Evolutionary conservation across 1,284 basidiomycete species (phyloP).

Genomic region (Marasmius oreades): DNA sequence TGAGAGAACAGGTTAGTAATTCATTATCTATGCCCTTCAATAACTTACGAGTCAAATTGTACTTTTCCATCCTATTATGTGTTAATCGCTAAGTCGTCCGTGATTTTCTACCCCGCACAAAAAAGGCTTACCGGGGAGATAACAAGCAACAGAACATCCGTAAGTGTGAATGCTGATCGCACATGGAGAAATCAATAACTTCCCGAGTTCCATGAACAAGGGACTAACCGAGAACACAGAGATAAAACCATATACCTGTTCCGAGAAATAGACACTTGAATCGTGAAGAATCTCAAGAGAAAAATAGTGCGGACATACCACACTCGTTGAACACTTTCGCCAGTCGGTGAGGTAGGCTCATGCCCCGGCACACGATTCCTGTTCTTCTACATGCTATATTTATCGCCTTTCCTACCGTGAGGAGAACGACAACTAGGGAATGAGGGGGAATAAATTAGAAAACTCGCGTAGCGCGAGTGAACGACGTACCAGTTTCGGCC

Average conservation of each 20-base stretch:
- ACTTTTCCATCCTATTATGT: too few species aligned
- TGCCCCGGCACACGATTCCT: too few species aligned
- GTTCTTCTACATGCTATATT: background rate
- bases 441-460: background rate
- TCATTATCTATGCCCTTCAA: background rate
- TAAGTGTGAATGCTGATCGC: background rate
- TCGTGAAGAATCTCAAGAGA: background rate
- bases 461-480: background rate
- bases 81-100: too few species aligned
- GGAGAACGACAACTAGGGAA: conserved; percentile 1
- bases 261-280: background rate
- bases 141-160: too few species aligned
- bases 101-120: too few species aligned
- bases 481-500: conserved; percentile 1
- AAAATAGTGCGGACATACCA: background rate
- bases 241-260: conserved; percentile 1
- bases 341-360: too few species aligned
- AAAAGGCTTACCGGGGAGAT: too few species aligned
- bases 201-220: background rate
- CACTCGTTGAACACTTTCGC: background rate
- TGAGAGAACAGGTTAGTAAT: background rate
- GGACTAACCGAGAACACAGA: background rate
- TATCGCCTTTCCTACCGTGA: conserved; percentile 5
- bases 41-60: background rate
- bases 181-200: background rate